phyloP scores from a whole-genome alignment of 148 eudicot species.

The Dianthus caryophyllus region DNA sequence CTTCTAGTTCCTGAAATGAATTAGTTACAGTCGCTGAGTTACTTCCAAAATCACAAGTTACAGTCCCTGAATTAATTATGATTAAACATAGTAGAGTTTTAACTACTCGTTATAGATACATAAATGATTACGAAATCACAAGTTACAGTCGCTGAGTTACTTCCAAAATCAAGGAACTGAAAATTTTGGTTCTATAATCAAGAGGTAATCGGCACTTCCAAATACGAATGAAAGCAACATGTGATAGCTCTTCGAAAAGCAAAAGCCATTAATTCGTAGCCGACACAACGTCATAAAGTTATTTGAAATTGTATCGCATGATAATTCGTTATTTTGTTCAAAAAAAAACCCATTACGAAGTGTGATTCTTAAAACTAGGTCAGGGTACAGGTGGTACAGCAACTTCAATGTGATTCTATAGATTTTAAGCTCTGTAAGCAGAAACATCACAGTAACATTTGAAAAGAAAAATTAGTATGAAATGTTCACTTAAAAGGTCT shows the following conservation, averaged over 20 bases:
- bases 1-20: conserved; percentile 53
- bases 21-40: neutral
- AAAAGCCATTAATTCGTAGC: too few species aligned
- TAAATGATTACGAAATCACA: neutral
- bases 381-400: neutral
- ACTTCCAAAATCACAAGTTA: neutral
- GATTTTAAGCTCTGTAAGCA: neutral
- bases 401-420: neutral
- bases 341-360: too few species aligned
- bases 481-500: too few species aligned
- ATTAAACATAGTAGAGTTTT: neutral
- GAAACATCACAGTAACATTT: neutral
- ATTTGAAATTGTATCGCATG: too few species aligned
- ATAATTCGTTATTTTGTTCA: too few species aligned
- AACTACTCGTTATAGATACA: neutral
- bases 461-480: neutral
- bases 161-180: neutral
- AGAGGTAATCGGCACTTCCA: neutral
- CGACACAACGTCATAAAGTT: too few species aligned
- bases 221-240: neutral
- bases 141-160: neutral
- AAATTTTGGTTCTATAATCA: neutral
- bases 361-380: neutral
- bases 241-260: neutral
- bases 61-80: too few species aligned